A percentile compares a stretch with the other conserved stretches of the same genome.
phyloP scores from a whole-genome alignment of 768 basidiomycete genomes.

The Amanita pseudoporphyria region DNA sequence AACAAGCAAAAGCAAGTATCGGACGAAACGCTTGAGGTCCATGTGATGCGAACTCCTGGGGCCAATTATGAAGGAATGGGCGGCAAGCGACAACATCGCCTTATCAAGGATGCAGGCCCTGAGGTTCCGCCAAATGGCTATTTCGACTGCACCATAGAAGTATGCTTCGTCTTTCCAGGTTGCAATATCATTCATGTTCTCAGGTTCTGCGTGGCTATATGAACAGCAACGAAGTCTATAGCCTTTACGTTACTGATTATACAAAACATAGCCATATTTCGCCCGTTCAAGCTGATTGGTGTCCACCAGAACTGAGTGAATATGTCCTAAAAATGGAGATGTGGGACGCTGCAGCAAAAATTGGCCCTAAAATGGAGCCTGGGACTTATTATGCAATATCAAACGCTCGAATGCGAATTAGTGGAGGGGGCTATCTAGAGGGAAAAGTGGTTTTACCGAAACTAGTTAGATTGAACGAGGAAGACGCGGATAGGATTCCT shows the following conservation, averaged over 20 bases:
- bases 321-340: conserved; percentile 45
- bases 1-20: conserved; percentile 11
- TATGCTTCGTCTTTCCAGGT: conserved; percentile 17
- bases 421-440: conserved; percentile 33
- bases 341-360: conserved; percentile 41
- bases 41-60: not conserved
- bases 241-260: conserved; percentile 60
- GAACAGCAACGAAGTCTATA: conserved; percentile 29
- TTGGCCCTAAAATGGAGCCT: conserved; percentile 32
- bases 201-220: conserved; percentile 40
- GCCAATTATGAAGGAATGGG: conserved; percentile 8
- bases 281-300: conserved; percentile 34
- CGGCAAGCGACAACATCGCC: conserved; percentile 28
- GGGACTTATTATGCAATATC: conserved; percentile 44
- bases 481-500: conserved; percentile 23
- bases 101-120: conserved; percentile 43
- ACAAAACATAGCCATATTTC: conserved; percentile 30
- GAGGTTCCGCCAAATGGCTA: conserved; percentile 34
- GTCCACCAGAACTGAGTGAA: conserved; percentile 32
- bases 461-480: conserved; percentile 31
- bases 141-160: conserved; percentile 59
- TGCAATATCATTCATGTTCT: not conserved
- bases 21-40: conserved; percentile 4
- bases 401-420: conserved; percentile 39
- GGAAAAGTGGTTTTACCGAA: conserved; percentile 43